Evolutionary conservation across 176 grass and related monocot species (phyloP), one percentile per base, ranked within the genome.

Genomic region (Eragrostis nindensis): DNA sequence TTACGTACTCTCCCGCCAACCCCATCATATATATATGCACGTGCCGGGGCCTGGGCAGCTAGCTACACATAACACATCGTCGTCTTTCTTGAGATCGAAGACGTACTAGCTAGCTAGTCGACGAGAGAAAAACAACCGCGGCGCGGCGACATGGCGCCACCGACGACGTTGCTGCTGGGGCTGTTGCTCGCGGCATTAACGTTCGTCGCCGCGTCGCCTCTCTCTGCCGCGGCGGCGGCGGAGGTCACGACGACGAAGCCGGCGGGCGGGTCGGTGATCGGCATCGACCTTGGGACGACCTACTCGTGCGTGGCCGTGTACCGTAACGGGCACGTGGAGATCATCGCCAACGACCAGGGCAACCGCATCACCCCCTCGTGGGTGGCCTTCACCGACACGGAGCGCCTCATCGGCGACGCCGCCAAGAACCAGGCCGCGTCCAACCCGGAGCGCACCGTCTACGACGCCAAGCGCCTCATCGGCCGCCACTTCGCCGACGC

Each of bases 341-440:
- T 94, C 76, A 89, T 97, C 88, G 85, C 89, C 62, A 94, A 97
- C 82, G 94, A 97, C 87, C 94, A 91, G 71, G 91, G 94, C 32
- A 97, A 94, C 76, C 81, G 81, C 32, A 94, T 94, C 70, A 94
- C 88, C 4, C 88, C 92, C 1, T 94, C 92, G 42, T 91, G 92
- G 88, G 92, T 91, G 22, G 92, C 92, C 18, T 94, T 94, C 77
- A 94, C 91, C 40, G 91, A 90, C 39, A 4, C 70, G 1, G 91
- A 94, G 87, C 81, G 91, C 42, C 68, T 93, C 63, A 87, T 90
- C 32, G 32, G 32, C 32, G 32, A 36, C 32, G 88, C 92, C 64
- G 92, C 92, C 69, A 94, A 94, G 75, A 94, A 91, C 81, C 88
- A 86, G 88, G 92, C 88, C 13, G 92, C 92, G 11, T 70, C 75